Evolutionary conservation across 2,329 filamentous ascomycete genomes (phyloP).

Genomic region (Sclerotiophoma versabilis): DNA sequence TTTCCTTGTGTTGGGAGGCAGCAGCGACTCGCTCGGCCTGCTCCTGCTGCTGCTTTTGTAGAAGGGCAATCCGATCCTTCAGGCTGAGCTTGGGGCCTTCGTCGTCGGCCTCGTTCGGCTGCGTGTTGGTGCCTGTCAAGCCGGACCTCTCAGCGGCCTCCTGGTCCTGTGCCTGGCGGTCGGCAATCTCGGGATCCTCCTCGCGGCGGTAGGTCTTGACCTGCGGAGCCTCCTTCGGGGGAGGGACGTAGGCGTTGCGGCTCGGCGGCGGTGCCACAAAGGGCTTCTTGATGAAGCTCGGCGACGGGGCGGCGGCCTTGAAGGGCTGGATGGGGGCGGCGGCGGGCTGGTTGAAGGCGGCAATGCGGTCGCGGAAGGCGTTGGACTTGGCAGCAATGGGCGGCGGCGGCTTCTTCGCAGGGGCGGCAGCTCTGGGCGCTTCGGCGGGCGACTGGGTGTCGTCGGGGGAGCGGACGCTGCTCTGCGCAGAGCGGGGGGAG

Average conservation of each 20-base stretch:
- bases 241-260: conserved; percentile 87
- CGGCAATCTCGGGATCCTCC: conserved; percentile 74
- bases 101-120: conserved; percentile 60
- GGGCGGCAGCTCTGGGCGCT: conserved; percentile 50
- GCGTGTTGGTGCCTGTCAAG: conserved; percentile 53
- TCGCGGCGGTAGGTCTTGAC: conserved; percentile 84
- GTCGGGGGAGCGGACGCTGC: conserved; percentile 32
- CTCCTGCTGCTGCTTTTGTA: conserved; percentile 94
- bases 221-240: conserved; percentile 74
- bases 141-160: conserved; percentile 75
- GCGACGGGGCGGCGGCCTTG: conserved; percentile 69
- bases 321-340: conserved; percentile 89
- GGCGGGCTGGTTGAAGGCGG: conserved; percentile 91
- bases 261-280: conserved; percentile 96
- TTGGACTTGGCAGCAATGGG: conserved; percentile 78
- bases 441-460: conserved; percentile 37
- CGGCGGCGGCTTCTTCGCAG: conserved; percentile 67
- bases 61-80: conserved; percentile 91
- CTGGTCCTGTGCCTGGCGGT: conserved; percentile 69
- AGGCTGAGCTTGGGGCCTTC: conserved; percentile 92
- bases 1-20: conserved; percentile 79
- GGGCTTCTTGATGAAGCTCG: conserved; percentile 90
- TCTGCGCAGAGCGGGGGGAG: conserved; percentile 37
- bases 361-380: conserved; percentile 94
- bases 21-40: conserved; percentile 84